Base-by-base conservation (phyloP, 106 monocot species). In the Phalaenopsis equestris region DNA sequence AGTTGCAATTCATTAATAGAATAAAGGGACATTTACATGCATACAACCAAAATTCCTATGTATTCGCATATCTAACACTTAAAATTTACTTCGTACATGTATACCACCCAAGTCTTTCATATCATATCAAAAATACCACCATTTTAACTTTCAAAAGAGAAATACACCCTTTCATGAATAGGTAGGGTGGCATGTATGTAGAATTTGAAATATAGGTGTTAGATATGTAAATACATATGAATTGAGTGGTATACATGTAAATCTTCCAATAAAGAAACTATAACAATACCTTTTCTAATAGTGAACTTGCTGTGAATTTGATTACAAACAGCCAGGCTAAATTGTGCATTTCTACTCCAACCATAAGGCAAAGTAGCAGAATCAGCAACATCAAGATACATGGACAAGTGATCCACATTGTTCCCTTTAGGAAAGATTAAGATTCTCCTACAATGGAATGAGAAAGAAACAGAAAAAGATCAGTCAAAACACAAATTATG, bases 301-400 rank as follows among this genome's bases (percentile, higher is more conserved):
- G 91, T 80, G 30, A 81, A 90, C 84, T 96, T 93, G 56, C 42
- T 78, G 58, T 96, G 87, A 19, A 96, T 88, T 75, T 96, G 95
- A 85, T 95, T 95, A 49, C 83, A 80, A 23, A 95, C 88, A 42
- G 92, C 70, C 47, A 95, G 83, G 80, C 88, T 91, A 76, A 96
- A 96, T 75, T 93, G 95, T 56, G 95, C 90, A 84, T 89, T 89
- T 86, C 95, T 82, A 78, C 84, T 96, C 95, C 95, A 96, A 3
- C 95, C 95, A 88, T 93, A 96, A 0, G 92, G 95, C 81, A 96
- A 47, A 42, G 43, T 85, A 3, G 84, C 43, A 3, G 95, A 91
- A 79, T 96, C 95, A 75, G 95, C 95, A 79, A 96, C 95, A 87
- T 96, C 95, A 64, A 96, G 83, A 46, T 96, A 96, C 91, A 95